These are phyloP conservation scores for Phytophthora rubi DNA, from an alignment of 352 stramenopile species.

Conservation along the genomic window DNA sequence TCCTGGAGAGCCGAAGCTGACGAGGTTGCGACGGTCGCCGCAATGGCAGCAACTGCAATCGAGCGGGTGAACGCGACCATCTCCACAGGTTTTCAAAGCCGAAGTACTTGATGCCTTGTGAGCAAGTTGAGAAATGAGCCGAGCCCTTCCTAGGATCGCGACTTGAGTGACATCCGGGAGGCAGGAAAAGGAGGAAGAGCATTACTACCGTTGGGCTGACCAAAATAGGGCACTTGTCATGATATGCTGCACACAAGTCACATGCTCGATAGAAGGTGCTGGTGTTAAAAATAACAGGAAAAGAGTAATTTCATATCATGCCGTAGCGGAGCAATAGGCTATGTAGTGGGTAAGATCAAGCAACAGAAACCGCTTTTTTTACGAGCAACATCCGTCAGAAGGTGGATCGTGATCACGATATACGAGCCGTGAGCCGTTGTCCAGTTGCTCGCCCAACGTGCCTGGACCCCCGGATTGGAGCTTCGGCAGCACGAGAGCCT, in stretches of 20 bases:
- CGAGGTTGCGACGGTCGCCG: conserved; percentile 2
- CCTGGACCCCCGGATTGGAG: conserved; percentile 11
- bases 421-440: neutral
- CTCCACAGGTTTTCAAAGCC: neutral
- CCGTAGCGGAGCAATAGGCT: neutral
- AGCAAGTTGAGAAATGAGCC: conserved; percentile 34
- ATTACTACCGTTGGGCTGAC: conserved; percentile 19
- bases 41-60: conserved; percentile 13
- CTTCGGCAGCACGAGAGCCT: neutral
- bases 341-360: neutral
- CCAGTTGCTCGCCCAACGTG: conserved; percentile 4
- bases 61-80: conserved; percentile 21
- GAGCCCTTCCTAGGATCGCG: conserved; percentile 10
- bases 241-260: neutral
- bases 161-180: conserved; percentile 4
- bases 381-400: conserved; percentile 3
- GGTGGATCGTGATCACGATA: conserved; percentile 6
- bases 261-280: neutral
- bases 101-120: conserved; percentile 5
- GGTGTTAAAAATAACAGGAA: no score
- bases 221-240: neutral
- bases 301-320: no score
- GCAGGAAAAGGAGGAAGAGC: conserved; percentile 12
- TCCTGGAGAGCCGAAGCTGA: conserved; percentile 22
- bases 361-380: no score